These are phyloP conservation scores for Chenopodium formosanum DNA, from an alignment of 148 eudicot genomes.

Conservation along the genomic window DNA sequence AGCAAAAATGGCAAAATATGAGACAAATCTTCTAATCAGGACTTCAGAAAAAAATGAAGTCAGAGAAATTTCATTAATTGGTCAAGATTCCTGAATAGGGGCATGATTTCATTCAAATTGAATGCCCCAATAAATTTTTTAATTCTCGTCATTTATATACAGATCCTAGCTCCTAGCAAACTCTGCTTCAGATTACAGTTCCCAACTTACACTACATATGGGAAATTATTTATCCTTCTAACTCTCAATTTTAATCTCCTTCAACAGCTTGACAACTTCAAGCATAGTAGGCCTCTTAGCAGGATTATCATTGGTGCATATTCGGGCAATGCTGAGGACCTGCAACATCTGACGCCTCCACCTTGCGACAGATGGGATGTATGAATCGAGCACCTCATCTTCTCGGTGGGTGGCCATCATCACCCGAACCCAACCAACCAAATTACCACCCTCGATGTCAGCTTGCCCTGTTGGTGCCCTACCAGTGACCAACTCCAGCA, in stretches of 20 bases:
- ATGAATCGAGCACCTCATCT: slow-evolving; percentile 57
- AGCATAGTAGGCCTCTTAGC: slow-evolving; percentile 78
- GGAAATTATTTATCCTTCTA: background rate
- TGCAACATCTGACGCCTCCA: slow-evolving; percentile 67
- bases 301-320: slow-evolving; percentile 74
- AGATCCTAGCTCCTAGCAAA: slow-evolving; percentile 5
- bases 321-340: slow-evolving; percentile 62
- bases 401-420: slow-evolving; percentile 56
- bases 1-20: background rate
- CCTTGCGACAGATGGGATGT: slow-evolving; percentile 26
- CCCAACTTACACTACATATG: slow-evolving; percentile 7
- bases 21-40: background rate
- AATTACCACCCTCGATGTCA: slow-evolving; percentile 83
- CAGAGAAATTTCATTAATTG: slow-evolving; percentile 24
- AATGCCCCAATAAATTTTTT: background rate
- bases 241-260: slow-evolving; percentile 41
- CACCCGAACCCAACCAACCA: slow-evolving; percentile 91
- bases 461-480: slow-evolving; percentile 80
- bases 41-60: background rate
- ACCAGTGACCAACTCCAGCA: slow-evolving; percentile 88
- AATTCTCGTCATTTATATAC: slow-evolving; percentile 23
- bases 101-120: slow-evolving; percentile 13
- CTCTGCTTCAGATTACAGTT: slow-evolving; percentile 16
- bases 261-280: slow-evolving; percentile 72
- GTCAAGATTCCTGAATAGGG: slow-evolving; percentile 5